Percentiles rank a stretch among this genome's conserved stretches.
phyloP scores from a whole-genome alignment of 2,329 filamentous ascomycete species.

The Penicillium janthinellum region DNA sequence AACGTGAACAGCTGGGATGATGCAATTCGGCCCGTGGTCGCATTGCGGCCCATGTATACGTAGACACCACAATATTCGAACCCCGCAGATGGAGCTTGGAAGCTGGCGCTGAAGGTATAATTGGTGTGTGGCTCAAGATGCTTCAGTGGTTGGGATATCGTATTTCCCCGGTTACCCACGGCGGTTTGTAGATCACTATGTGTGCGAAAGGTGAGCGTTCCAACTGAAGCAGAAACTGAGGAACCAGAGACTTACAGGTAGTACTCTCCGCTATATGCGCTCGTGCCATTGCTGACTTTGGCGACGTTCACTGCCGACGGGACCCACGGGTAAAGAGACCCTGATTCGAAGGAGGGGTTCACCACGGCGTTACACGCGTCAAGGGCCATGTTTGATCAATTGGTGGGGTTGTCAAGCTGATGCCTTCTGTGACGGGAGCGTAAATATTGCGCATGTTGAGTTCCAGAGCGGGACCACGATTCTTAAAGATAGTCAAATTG shows the following conservation, averaged over 20 bases:
- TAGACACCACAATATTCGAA: conserved; percentile 20
- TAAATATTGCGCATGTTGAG: neutral
- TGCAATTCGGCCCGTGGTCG: conserved; percentile 18
- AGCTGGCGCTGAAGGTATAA: conserved; percentile 23
- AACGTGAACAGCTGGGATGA: conserved; percentile 9
- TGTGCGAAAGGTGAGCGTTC: neutral
- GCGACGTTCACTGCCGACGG: conserved; percentile 23
- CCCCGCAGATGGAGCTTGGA: conserved; percentile 12
- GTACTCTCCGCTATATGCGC: conserved; percentile 22
- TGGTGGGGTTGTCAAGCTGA: neutral
- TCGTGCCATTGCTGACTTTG: conserved; percentile 19
- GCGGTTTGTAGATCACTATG: conserved; percentile 24
- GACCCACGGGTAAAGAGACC: conserved; percentile 23
- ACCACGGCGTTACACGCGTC: conserved; percentile 23
- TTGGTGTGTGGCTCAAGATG: conserved; percentile 15
- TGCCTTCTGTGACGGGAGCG: neutral
- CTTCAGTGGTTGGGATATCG: conserved; percentile 22
- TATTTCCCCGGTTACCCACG: conserved; percentile 23
- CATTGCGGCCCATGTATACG: conserved; percentile 21
- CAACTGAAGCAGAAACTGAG: neutral
- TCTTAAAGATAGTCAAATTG: neutral
- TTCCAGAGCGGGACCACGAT: neutral
- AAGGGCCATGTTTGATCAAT: conserved; percentile 15
- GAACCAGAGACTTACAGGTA: conserved; percentile 19
- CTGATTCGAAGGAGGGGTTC: conserved; percentile 29